Percentiles rank a stretch among this genome's conserved stretches.
These are phyloP conservation scores for Penicillium sp. DNA, from an alignment of 2,329 filamentous ascomycete genomes.

Conservation along the genomic window DNA sequence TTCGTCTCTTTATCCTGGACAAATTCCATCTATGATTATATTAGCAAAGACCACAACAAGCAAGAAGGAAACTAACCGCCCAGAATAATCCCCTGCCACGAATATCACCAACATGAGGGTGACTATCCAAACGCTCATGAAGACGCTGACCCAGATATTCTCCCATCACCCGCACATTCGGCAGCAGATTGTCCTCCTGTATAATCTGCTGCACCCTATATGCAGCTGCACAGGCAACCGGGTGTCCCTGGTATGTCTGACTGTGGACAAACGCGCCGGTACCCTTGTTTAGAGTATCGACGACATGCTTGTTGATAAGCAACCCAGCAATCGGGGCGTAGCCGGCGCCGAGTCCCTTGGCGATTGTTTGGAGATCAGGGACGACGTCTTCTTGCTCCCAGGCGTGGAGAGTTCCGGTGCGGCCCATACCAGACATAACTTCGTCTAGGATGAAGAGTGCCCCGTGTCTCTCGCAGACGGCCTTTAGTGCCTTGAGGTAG, in stretches of 20 bases:
- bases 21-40: constrained; percentile 49
- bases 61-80: constrained; percentile 43
- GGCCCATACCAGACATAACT: constrained; percentile 58
- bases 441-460: constrained; percentile 48
- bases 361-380: constrained; percentile 58
- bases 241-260: constrained; percentile 58
- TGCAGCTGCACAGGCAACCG: constrained; percentile 52
- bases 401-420: constrained; percentile 53
- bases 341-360: constrained; percentile 56
- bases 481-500: constrained; percentile 55
- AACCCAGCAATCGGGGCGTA: constrained; percentile 54
- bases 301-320: constrained; percentile 48
- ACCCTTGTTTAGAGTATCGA: constrained; percentile 45
- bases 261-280: constrained; percentile 52
- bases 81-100: constrained; percentile 55
- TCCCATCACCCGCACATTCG: constrained; percentile 38
- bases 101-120: constrained; percentile 53
- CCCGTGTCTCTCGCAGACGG: constrained; percentile 55
- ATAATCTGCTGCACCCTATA: constrained; percentile 53
- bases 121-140: constrained; percentile 40
- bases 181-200: constrained; percentile 48
- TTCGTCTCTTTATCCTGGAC: constrained; percentile 52
- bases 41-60: not conserved
- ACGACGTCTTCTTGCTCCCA: constrained; percentile 55
- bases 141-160: constrained; percentile 38